Evolutionary conservation across 108 stramenopile species (phyloP).

Genomic region (Stephanodiscus minutulus): DNA sequence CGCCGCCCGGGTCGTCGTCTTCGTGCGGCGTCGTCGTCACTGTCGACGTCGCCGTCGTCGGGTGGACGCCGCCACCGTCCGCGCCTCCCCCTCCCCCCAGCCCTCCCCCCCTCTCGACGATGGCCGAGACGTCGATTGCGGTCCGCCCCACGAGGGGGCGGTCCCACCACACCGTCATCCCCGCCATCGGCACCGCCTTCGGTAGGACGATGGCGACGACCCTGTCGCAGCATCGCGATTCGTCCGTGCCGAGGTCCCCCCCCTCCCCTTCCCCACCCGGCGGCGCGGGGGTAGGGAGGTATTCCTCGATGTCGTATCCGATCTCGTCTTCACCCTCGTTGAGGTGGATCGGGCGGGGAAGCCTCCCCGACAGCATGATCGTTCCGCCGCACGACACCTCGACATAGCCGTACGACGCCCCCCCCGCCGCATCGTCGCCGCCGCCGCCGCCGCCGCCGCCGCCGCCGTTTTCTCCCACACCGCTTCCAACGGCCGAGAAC

Average conservation of each 20-base stretch:
- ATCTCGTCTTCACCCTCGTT: constrained; percentile 45
- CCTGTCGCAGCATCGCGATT: constrained; percentile 13
- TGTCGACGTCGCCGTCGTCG: too few species aligned
- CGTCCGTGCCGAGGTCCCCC: not conserved
- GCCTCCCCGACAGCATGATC: constrained; percentile 24
- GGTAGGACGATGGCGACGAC: constrained; percentile 32
- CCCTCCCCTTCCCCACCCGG: not conserved
- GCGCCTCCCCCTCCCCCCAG: constrained; percentile 1
- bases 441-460: not conserved
- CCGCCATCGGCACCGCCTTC: constrained; percentile 52
- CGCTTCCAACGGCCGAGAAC: constrained; percentile 43
- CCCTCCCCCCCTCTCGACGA: constrained; percentile 19
- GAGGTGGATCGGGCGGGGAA: constrained; percentile 42
- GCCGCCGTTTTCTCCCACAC: constrained; percentile 25
- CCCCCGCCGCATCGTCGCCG: not conserved
- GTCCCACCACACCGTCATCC: constrained; percentile 49
- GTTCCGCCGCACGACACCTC: constrained; percentile 29
- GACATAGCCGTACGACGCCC: constrained; percentile 13
- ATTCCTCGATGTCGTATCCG: constrained; percentile 47
- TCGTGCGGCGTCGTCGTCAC: not conserved
- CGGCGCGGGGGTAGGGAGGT: not conserved
- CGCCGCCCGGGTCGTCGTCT: not conserved
- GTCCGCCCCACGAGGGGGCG: constrained; percentile 29
- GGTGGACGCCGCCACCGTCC: too few species aligned
- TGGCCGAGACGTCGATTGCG: constrained; percentile 27